phyloP scores from a whole-genome alignment of 2,329 filamentous ascomycete species.

The Knufia petricola region DNA sequence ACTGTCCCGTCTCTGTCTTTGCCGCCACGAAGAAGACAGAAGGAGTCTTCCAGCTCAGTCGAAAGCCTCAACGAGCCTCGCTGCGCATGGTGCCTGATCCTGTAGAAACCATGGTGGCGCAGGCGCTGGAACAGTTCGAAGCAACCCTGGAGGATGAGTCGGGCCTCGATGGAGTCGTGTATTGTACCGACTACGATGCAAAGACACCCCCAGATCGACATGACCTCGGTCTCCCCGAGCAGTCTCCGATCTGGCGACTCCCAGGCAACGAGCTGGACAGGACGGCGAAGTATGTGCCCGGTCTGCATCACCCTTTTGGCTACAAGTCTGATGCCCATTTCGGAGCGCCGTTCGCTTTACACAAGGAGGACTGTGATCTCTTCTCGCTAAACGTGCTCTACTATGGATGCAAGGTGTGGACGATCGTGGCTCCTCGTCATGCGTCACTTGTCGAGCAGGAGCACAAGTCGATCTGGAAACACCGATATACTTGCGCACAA shows the following conservation, averaged over 20 bases:
- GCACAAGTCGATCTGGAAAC: not conserved
- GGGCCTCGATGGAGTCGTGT: not conserved
- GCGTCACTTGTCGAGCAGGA: not conserved
- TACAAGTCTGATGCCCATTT: not conserved
- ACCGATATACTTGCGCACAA: not conserved
- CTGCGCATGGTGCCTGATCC: too few relatives aligned
- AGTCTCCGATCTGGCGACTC: not conserved
- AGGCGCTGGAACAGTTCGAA: not conserved
- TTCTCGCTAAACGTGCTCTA: not conserved
- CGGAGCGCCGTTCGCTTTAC: not conserved
- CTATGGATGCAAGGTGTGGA: not conserved
- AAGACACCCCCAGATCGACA: not conserved
- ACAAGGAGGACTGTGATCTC: not conserved
- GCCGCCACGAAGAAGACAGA: too few relatives aligned
- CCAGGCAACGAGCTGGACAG: not conserved
- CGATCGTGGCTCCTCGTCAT: not conserved
- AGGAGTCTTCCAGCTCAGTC: too few relatives aligned
- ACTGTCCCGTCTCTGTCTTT: too few relatives aligned
- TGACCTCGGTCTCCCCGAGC: not conserved
- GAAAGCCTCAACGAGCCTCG: too few relatives aligned
- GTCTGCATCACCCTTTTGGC: not conserved
- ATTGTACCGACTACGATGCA: slow-evolving; percentile 1
- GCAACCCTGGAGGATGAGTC: not conserved
- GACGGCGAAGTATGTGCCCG: not conserved
- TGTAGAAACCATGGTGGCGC: not conserved